phyloP scores from a whole-genome alignment of 2,329 filamentous ascomycete genomes.

The Colletotrichum tabaci region DNA sequence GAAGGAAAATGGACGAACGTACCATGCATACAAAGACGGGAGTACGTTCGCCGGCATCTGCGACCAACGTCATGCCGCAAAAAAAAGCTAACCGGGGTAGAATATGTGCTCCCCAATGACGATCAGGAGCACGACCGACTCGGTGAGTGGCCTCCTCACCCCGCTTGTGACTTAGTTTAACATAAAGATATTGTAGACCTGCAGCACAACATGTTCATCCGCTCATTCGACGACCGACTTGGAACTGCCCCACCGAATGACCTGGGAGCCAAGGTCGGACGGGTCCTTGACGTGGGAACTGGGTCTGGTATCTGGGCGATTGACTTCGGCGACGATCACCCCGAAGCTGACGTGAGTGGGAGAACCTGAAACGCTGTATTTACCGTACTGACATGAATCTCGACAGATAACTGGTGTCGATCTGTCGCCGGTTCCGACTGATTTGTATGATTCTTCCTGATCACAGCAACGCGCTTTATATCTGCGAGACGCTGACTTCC shows the following conservation, averaged over 20 bases:
- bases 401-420: constrained; percentile 67
- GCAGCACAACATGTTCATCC: neutral
- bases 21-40: constrained; percentile 48
- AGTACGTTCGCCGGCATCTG: neutral
- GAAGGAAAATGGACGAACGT: constrained; percentile 55
- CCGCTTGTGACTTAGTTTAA: too few species aligned
- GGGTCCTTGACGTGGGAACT: constrained; percentile 47
- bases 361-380: too few species aligned
- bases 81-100: neutral
- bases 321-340: constrained; percentile 55
- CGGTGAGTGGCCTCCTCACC: too few species aligned
- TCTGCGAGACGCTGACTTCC: too few species aligned
- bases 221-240: neutral
- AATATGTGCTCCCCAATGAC: constrained; percentile 24
- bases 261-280: neutral
- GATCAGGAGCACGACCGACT: constrained; percentile 11
- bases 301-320: constrained; percentile 64
- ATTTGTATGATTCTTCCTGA: constrained; percentile 54
- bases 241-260: constrained; percentile 6
- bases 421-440: constrained; percentile 67
- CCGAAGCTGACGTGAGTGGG: neutral
- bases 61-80: neutral
- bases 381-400: constrained; percentile 57
- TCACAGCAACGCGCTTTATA: neutral
- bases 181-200: too few species aligned